Evolutionary conservation across 371 early-diverging fungal genomes (phyloP), one percentile per base, ranked within the genome.

Genomic region (Globomyces sp.): DNA sequence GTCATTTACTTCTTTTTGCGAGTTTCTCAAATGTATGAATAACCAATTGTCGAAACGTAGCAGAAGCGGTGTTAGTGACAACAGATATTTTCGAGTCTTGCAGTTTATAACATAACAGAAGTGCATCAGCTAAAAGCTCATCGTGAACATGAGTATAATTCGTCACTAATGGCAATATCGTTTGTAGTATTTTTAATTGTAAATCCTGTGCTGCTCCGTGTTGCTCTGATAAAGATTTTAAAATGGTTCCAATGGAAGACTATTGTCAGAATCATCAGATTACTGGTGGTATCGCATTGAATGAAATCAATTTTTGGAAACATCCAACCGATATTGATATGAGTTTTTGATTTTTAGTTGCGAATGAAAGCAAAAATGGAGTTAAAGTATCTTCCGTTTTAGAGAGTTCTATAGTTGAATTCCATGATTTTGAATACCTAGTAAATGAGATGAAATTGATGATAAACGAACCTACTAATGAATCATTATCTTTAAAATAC

Each of bases 21-120:
- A 94, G 92, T 63, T 93, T 92, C 63, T 96, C 99, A 79, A 96
- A 98, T n/a, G 93, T 87, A 57, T 89, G 85, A 1, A 94, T 89
- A 8, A 96, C 91, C 46, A 97, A 73, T 66, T 97, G 99, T 9
- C 96, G 86, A 53, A 98, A 73, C 0, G 95, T 97, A 0, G 97
- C 99, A 2, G 93, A 90, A 11, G 98, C 98, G 4, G 96, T 96
- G 68, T 93, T 94, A 72, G 88, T 88, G 10, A 98, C 94, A 13
- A 93, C 86, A 0, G 89, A 86, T n/a, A 86, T 85, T 64, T 90
- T 90, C 3, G 92, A 87, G 62, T 92, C 91, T 74, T 94, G 93
- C 48, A 97, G 77, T 0, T 89, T 80, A 71, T 94, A 91, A 67
- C 95, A 95, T n/a, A 97, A 81, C 46, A 89, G 75, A 5, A 96